A percentile compares a stretch with the other conserved stretches of the same genome.
phyloP scores from a whole-genome alignment of 495 filamentous ascomycete genomes.

The Hypoxylon perforatum region DNA sequence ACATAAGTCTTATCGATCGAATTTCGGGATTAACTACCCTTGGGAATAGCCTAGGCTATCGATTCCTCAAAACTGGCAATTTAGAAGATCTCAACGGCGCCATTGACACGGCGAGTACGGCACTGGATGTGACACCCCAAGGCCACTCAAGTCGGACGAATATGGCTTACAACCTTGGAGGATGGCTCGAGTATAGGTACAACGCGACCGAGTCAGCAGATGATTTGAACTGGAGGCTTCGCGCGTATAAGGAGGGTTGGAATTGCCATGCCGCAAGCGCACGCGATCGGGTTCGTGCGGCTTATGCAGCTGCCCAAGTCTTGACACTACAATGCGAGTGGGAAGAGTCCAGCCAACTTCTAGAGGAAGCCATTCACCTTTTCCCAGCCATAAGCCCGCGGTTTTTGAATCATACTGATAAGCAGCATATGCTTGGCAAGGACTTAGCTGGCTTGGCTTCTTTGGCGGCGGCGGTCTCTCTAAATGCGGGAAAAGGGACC shows the following conservation, averaged over 20 bases:
- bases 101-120: slow-evolving; percentile 1
- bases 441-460: slow-evolving; percentile 34
- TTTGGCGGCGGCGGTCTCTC: slow-evolving; percentile 32
- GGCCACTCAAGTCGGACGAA: slow-evolving; percentile 10
- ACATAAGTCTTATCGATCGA: no score
- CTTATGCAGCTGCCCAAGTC: slow-evolving; percentile 7
- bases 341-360: slow-evolving; percentile 12
- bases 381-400: slow-evolving; percentile 32
- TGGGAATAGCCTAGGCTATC: no score
- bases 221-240: slow-evolving; percentile 15
- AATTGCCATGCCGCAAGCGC: slow-evolving; percentile 10
- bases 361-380: slow-evolving; percentile 28
- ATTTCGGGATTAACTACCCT: no score
- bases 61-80: no score
- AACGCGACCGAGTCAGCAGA: slow-evolving; percentile 9
- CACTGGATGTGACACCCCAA: slow-evolving; percentile 22
- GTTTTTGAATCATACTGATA: slow-evolving; percentile 34
- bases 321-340: slow-evolving; percentile 9
- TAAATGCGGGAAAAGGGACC: slow-evolving; percentile 27
- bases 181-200: slow-evolving; percentile 9
- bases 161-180: slow-evolving; percentile 17
- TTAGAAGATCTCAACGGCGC: slow-evolving; percentile 16
- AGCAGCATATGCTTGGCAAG: slow-evolving; percentile 32
- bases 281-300: slow-evolving; percentile 10
- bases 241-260: slow-evolving; percentile 23